Evolutionary conservation across 176 grass and related monocot species (phyloP).

Genomic region (Dendrocalamus sinicus): DNA sequence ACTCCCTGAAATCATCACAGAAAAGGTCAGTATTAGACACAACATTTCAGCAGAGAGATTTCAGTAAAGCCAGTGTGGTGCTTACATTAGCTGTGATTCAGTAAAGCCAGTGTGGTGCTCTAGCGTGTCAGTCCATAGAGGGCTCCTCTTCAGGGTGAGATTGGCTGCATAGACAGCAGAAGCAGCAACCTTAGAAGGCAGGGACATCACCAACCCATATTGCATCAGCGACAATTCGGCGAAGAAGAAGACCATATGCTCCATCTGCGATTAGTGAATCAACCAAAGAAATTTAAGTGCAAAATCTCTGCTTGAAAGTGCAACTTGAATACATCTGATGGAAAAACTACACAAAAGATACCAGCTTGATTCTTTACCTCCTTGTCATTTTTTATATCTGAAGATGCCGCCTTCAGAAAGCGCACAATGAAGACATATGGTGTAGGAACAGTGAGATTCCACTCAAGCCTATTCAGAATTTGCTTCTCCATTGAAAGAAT

Average conservation of each 20-base stretch:
- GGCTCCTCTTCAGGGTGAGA: slow-evolving; percentile 74
- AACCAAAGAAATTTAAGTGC: slow-evolving; percentile 19
- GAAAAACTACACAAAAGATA: not conserved
- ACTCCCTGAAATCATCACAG: slow-evolving; percentile 51
- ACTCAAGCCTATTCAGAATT: slow-evolving; percentile 87
- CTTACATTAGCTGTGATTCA: slow-evolving; percentile 75
- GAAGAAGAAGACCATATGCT: slow-evolving; percentile 91
- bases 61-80: not conserved
- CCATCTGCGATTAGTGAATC: slow-evolving; percentile 60
- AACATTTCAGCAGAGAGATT: not conserved
- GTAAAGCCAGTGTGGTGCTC: slow-evolving; percentile 73
- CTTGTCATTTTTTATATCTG: slow-evolving; percentile 46
- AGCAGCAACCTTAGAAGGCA: slow-evolving; percentile 78
- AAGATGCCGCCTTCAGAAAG: slow-evolving; percentile 71
- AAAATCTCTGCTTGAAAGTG: not conserved
- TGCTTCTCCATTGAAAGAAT: slow-evolving; percentile 86
- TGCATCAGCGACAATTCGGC: slow-evolving; percentile 84
- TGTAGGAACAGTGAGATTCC: slow-evolving; percentile 94
- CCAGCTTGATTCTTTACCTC: slow-evolving; percentile 52
- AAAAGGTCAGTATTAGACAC: not conserved
- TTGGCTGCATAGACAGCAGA: slow-evolving; percentile 81
- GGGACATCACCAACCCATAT: slow-evolving; percentile 58
- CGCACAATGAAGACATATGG: slow-evolving; percentile 77
- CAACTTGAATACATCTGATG: not conserved
- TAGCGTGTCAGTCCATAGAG: slow-evolving; percentile 87